Evolutionary conservation across 2,329 filamentous ascomycete species (phyloP).

Genomic region (Tolypocladium pustulatum): DNA sequence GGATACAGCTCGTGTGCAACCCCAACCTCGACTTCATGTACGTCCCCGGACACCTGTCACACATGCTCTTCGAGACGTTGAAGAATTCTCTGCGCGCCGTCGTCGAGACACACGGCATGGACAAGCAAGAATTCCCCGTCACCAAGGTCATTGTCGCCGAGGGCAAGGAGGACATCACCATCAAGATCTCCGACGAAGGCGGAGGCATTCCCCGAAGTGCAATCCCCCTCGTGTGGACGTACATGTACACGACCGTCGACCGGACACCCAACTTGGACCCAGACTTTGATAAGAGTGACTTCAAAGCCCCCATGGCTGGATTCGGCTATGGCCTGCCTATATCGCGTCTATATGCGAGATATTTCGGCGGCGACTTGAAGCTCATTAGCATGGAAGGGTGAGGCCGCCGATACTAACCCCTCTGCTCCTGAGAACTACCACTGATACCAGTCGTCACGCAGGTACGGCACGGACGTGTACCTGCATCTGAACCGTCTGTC

Average conservation of each 20-base stretch:
- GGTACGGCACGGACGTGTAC: slow-evolving; percentile 97
- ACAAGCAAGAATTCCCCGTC: slow-evolving; percentile 91
- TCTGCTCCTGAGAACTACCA: neutral
- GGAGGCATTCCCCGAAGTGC: slow-evolving; percentile 87
- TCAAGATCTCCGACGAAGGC: slow-evolving; percentile 95
- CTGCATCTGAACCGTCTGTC: slow-evolving; percentile 93
- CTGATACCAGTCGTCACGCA: slow-evolving; percentile 22
- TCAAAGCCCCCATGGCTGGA: slow-evolving; percentile 98
- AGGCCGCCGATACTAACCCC: slow-evolving; percentile 22
- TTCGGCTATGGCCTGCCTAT: slow-evolving; percentile 98
- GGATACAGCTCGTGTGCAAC: slow-evolving; percentile 92
- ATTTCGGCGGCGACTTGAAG: slow-evolving; percentile 95
- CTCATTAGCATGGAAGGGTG: slow-evolving; percentile 99
- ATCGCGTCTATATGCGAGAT: slow-evolving; percentile 84
- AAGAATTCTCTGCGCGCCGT: slow-evolving; percentile 97
- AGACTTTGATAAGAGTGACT: slow-evolving; percentile 97
- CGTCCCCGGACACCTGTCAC: slow-evolving; percentile 93
- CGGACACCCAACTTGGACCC: slow-evolving; percentile 90
- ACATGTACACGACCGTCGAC: slow-evolving; percentile 99
- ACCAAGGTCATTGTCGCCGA: slow-evolving; percentile 97
- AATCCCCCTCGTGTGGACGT: slow-evolving; percentile 98
- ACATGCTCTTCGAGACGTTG: slow-evolving; percentile 98
- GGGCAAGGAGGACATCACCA: slow-evolving; percentile 96
- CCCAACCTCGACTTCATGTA: slow-evolving; percentile 98
- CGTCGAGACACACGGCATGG: slow-evolving; percentile 87